A percentile compares a stretch with the other conserved stretches of the same genome.
phyloP scores from a whole-genome alignment of 1,139 yeast species.

The Blastobotrys arbuscula region DNA sequence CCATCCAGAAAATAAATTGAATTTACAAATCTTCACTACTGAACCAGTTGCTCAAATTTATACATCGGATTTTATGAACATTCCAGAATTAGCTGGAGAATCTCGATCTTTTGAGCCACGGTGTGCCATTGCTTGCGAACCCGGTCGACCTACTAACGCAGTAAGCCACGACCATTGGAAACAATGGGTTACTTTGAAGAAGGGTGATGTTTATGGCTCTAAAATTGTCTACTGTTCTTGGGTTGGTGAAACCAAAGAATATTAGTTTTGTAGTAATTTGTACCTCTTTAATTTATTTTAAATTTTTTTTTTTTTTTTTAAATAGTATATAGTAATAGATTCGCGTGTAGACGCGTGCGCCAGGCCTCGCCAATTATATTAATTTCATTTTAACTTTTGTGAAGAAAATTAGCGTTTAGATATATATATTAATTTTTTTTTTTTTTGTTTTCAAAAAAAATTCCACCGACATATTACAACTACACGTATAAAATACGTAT shows the following conservation, averaged over 20 bases:
- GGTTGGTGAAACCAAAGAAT: conserved; percentile 19
- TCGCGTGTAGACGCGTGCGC: conserved; percentile 2
- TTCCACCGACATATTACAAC: too few species aligned
- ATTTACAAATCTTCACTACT: conserved; percentile 47
- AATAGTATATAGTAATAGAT: not conserved
- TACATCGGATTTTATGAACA: conserved; percentile 51
- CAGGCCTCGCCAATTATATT: not conserved
- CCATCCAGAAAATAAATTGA: conserved; percentile 43
- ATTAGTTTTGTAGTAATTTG: not conserved
- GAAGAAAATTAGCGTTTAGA: too few species aligned
- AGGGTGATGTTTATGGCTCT: conserved; percentile 53
- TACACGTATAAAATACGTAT: not conserved
- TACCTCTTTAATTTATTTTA: not conserved
- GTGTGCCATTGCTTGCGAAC: conserved; percentile 61
- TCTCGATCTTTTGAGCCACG: conserved; percentile 38
- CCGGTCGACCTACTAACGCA: conserved; percentile 57
- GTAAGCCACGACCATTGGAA: conserved; percentile 46
- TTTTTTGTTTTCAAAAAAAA: too few species aligned
- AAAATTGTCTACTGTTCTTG: conserved; percentile 38
- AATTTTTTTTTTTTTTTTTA: not conserved
- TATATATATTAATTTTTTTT: too few species aligned
- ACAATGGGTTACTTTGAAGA: conserved; percentile 46
- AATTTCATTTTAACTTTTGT: too few species aligned
- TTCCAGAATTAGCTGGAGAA: conserved; percentile 34
- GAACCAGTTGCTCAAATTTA: conserved; percentile 68